Evolutionary conservation across 371 early-diverging fungal genomes (phyloP).

Genomic region (Mortierella polycephala): DNA sequence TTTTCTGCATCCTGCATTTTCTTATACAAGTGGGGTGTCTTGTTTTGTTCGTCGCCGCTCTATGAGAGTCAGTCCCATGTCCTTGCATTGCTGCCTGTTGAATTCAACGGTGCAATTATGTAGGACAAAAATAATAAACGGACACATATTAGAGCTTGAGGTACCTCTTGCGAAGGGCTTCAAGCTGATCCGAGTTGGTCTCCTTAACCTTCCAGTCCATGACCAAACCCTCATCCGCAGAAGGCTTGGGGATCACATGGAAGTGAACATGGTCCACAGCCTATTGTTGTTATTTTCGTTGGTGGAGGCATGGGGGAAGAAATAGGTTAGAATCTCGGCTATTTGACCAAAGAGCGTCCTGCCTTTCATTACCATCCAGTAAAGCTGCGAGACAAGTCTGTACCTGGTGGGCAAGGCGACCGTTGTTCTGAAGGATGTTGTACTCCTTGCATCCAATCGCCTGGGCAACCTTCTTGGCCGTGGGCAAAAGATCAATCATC

Average conservation of each 20-base stretch:
- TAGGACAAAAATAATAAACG: no score
- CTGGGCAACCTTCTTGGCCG: conserved; percentile 86
- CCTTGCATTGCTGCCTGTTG: no score
- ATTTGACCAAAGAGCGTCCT: neutral
- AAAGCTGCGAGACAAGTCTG: neutral
- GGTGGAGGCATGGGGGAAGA: no score
- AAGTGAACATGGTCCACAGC: conserved; percentile 92
- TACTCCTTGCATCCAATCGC: conserved; percentile 81
- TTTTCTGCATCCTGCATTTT: neutral
- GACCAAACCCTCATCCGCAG: conserved; percentile 72
- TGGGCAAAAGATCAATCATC: conserved; percentile 84
- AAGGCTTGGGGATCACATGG: conserved; percentile 89
- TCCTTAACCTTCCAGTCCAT: conserved; percentile 73
- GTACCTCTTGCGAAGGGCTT: conserved; percentile 56
- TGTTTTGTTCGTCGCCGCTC: no score
- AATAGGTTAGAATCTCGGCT: no score
- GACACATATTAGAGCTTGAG: conserved; percentile 36
- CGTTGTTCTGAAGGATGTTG: conserved; percentile 95
- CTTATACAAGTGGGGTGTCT: neutral
- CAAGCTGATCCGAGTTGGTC: conserved; percentile 60
- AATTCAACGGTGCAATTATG: no score
- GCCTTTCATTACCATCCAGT: neutral
- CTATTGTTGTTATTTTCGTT: conserved; percentile 24
- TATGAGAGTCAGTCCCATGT: no score
- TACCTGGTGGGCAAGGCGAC: conserved; percentile 77